Evolutionary conservation across 2,329 filamentous ascomycete genomes (phyloP), one percentile per base, ranked within the genome.

Genomic region (Berkeleyomyces rouxiae): DNA sequence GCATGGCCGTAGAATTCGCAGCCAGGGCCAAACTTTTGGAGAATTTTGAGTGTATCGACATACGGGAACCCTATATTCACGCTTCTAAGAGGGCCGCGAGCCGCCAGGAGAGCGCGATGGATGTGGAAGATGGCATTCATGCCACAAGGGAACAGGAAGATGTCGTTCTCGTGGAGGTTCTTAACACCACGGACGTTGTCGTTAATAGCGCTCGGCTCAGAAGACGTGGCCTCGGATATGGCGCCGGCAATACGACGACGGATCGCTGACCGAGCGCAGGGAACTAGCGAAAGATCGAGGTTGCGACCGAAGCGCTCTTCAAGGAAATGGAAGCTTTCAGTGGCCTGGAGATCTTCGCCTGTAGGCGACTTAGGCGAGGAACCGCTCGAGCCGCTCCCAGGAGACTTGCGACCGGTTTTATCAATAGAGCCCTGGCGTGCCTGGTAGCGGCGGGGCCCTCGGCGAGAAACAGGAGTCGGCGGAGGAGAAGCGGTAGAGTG

Each of bases 11-110:
- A 96, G 71, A 97, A 97, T 2, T 86, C 72, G 65, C 86, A 91
- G 0, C 92, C 92, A 0, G 90, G 87, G 0, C 92, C 93, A 72
- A 95, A 97, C 72, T 97, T 99, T 71, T 97, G 79, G 4, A 97
- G 77, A 59, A 96, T 89, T 72, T 99, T 99, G 62, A 97, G 79
- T 0, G 93, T 96, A 73, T 99, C 93, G 61, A 96, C 89, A 68
- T 99, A 99, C 0, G 93, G 90, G 68, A 99, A 99, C n/a, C 93
- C 93, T 70, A 90, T 96, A 69, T 87, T 91, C 70, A 99, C 84
- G 72, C 90, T 95, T 73, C 88, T 87, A 65, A 82, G 70, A 6
- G 78, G 75, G 2, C 84, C 83, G 44, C 85, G 82, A 0, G 82
- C 79, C 60, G 77, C 76, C 66, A 92, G 76, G 59, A 96, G 76